phyloP scores from a whole-genome alignment of 345 rosid genomes.

The Triadica sebifera region DNA sequence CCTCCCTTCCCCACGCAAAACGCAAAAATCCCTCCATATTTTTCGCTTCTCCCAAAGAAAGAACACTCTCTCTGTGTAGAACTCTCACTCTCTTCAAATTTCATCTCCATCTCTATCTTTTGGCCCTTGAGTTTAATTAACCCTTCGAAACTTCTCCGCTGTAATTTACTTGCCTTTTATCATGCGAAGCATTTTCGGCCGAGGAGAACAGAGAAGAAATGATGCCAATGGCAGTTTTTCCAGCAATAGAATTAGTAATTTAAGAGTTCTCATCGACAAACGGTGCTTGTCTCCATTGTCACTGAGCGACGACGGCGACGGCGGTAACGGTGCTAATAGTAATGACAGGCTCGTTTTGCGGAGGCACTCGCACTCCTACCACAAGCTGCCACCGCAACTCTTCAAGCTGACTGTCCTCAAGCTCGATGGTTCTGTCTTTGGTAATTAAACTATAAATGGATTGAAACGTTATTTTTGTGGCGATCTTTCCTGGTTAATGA shows the following conservation, averaged over 20 bases:
- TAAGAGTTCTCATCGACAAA: conserved; percentile 25
- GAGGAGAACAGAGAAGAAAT: background rate
- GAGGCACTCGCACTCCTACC: conserved; percentile 8
- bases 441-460: background rate
- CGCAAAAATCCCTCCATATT: background rate
- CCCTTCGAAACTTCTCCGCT: background rate
- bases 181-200: conserved; percentile 10
- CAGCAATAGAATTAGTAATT: background rate
- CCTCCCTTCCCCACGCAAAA: conserved; percentile 1
- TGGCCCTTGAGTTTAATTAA: too few species aligned
- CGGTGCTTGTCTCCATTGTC: conserved; percentile 35
- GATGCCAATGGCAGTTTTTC: background rate
- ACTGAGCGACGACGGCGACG: conserved; percentile 19
- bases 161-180: background rate
- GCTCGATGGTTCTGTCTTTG: conserved; percentile 19
- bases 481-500: background rate
- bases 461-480: too few species aligned
- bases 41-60: background rate
- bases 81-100: background rate
- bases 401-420: conserved; percentile 16
- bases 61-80: too few species aligned
- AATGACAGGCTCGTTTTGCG: conserved; percentile 3
- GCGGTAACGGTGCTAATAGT: background rate
- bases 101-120: background rate
- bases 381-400: conserved; percentile 13